Conservation (phyloP, 805 yeast genomes). For the Spathaspora gorwiae region DNA sequence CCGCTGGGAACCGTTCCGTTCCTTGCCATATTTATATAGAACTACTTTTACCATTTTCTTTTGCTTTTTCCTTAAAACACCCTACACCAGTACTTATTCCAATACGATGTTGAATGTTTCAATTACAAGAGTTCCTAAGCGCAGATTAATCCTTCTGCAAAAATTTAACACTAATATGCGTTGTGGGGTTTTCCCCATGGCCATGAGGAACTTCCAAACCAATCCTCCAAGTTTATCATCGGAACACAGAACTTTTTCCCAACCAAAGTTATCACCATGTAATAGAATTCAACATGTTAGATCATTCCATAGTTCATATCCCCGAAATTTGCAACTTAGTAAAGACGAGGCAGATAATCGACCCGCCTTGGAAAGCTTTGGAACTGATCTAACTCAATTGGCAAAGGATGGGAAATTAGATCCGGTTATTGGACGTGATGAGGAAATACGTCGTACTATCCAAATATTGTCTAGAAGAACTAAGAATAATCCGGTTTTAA, state of each 20-base stretch:
- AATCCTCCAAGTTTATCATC: neutral
- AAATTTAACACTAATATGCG: neutral
- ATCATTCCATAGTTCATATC: slow-evolving; percentile 17
- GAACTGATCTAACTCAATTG: slow-evolving; percentile 77
- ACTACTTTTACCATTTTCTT: no score
- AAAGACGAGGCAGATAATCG: slow-evolving; percentile 43
- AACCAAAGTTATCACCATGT: no score
- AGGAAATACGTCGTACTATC: slow-evolving; percentile 87
- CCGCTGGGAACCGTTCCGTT: no score
- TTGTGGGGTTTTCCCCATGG: neutral
- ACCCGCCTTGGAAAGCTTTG: slow-evolving; percentile 80
- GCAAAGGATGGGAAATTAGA: slow-evolving; percentile 90
- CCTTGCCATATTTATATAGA: no score
- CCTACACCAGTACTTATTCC: no score
- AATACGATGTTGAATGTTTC: neutral
- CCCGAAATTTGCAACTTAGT: slow-evolving; percentile 32
- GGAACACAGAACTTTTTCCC: no score
- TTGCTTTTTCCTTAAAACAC: no score
- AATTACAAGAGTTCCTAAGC: neutral
- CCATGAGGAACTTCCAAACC: neutral
- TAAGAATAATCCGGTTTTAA: slow-evolving; percentile 90
- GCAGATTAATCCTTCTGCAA: neutral
- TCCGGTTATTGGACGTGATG: slow-evolving; percentile 96
- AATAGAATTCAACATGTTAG: slow-evolving; percentile 5
- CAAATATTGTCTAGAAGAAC: slow-evolving; percentile 90